Base-by-base conservation (phyloP, 139 green algal genomes). In the Pleodorina starrii region DNA sequence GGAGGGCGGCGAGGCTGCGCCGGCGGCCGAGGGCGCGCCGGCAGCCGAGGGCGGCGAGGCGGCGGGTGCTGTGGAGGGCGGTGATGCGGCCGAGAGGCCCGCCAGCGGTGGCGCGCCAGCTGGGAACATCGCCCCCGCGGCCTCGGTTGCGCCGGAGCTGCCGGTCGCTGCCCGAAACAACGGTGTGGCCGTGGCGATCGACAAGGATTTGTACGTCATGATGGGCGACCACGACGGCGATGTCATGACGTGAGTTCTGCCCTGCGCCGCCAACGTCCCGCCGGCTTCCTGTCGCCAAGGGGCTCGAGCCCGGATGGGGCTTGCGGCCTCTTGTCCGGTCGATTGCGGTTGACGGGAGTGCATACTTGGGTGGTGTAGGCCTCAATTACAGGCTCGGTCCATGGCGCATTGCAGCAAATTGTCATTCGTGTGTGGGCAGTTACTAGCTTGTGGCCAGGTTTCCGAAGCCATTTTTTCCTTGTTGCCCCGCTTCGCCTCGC, bases 191-290 rank as follows among this genome's bases (percentile, higher is more conserved):
- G 91, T 94, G 1, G 90, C 79, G 7, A 81, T 96, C 17, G 91
- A 94, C 40, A 88, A 86, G 48, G 89, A 95, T 59, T 80, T 97
- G 59, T 90, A 96, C 73, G 57, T 97, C 35, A 89, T 97, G 46
- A 90, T 91, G 35, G 95, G 95, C 32, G 95, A 96, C 63, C 90
- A 90, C 59, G 89, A 92, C 29, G 93, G 93, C 10, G 92, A 94
- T 66, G 60, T 95, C 29, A 38, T 95, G 16, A 66, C 66, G 83
- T 88, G 38, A 80, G 83, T 71, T 38, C 54, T 66, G 5, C 3
- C 54, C n/a, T n/a, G n/a, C n/a, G n/a, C n/a, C n/a, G n/a, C n/a
- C n/a, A n/a, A n/a, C n/a, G n/a, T n/a, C n/a, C n/a, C n/a, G n/a
- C n/a, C n/a, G n/a, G n/a, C n/a, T n/a, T n/a, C n/a, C n/a, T n/a